Evolutionary conservation across 2,329 filamentous ascomycete genomes (phyloP), one percentile per base, ranked within the genome.

Genomic region (Cucurbitaria berberidis): DNA sequence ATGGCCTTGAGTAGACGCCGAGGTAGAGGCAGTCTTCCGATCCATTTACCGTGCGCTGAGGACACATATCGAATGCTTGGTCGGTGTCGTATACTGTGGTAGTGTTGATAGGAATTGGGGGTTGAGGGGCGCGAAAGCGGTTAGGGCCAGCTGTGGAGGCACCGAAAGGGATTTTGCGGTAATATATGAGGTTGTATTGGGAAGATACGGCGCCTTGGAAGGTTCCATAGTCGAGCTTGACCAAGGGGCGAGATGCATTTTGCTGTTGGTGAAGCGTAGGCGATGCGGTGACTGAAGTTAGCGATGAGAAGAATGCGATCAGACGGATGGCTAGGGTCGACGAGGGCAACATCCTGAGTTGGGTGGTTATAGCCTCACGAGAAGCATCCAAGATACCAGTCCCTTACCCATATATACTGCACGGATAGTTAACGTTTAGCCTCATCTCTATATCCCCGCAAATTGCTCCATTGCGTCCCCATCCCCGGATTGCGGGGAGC

Each of bases 21-120:
- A 88, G 77, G 55, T 86, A 86, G 13, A 87, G 74, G 59, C 85
- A 87, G 62, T 87, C 84, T 74, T 87, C 85, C 38, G 82, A 83
- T 10, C 81, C 74, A 32, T 75, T 76, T 48, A 80, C 81, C 0
- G 81, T 83, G 59, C 83, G 76, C 69, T 86, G 84, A 3, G 82
- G 80, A 60, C 84, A 87, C 78, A 83, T 82, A 61, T 84, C 80
- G 16, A 42, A 42, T 11, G 40, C 24, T 19, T 42, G 40, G 24
- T 42, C 24, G 24, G 40, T 16, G 15, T 42, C 24, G n/a, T 42
- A 42, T 22, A 42, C n/a, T 16, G 40, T 42, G 15, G 13, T 10
- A 26, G 24, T 13, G 3, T 68, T 74, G 47, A 85, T 75, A 0
- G 69, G 71, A 0, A 71, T 21, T 1, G 84, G 84, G 6, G 84